Conservation (phyloP, 257 asterid species). For the Hygrophila difformis region DNA sequence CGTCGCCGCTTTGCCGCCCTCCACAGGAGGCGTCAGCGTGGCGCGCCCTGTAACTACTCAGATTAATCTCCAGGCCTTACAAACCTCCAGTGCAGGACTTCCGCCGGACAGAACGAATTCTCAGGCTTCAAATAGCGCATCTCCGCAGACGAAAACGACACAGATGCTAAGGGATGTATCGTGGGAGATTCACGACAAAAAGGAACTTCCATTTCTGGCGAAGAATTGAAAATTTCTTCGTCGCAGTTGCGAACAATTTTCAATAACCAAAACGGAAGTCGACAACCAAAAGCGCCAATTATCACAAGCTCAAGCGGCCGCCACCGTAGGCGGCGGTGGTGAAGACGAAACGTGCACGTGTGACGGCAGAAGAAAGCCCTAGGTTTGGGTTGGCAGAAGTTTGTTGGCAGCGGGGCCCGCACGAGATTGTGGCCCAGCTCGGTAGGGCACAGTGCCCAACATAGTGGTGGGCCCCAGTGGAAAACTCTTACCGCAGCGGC, state of each 20-base stretch:
- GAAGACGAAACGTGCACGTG: conserved; percentile 15
- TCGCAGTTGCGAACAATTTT: background rate
- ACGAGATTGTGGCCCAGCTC: background rate
- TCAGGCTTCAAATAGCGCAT: conserved; percentile 3
- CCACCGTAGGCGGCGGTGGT: conserved; percentile 3
- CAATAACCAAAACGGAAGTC: conserved; percentile 7
- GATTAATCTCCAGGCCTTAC: conserved; percentile 13
- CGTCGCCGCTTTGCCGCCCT: conserved; percentile 25
- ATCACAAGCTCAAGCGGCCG: background rate
- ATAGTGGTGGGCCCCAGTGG: conserved; percentile 19
- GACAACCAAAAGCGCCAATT: conserved; percentile 6
- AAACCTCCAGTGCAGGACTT: no score
- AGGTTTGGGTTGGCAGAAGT: conserved; percentile 10
- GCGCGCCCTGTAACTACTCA: conserved; percentile 22
- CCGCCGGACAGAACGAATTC: background rate
- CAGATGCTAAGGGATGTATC: conserved; percentile 30
- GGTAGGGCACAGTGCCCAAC: conserved; percentile 4
- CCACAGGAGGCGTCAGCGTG: conserved; percentile 14
- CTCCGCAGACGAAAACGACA: background rate
- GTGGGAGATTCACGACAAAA: conserved; percentile 39
- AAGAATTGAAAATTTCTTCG: conserved; percentile 6
- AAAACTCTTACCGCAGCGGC: conserved; percentile 18
- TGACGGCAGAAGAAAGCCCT: conserved; percentile 12
- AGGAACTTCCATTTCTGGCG: conserved; percentile 24
- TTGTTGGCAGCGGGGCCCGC: conserved; percentile 17